Percentiles rank a stretch among this genome's conserved stretches.
Evolutionary conservation across 108 stramenopile genomes (phyloP).

Genomic region (Schizochytrium sp.): DNA sequence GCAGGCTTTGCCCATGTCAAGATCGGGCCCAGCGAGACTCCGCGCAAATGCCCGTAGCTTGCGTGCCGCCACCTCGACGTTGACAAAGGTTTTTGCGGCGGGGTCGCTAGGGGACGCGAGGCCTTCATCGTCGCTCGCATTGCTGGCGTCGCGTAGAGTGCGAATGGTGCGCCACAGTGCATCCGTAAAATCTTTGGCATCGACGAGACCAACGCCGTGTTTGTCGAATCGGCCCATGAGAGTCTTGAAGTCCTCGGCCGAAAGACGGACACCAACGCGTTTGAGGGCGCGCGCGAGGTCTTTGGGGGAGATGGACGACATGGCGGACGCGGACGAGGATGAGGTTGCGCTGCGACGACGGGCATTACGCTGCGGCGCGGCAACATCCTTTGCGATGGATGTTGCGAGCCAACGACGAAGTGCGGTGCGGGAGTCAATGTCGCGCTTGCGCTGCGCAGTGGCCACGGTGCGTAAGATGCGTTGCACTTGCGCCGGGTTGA

Average conservation of each 20-base stretch:
- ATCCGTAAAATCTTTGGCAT: background rate
- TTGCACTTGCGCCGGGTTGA: background rate
- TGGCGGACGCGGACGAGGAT: too few species aligned
- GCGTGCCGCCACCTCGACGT: background rate
- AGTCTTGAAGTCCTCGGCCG: background rate
- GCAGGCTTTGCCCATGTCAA: background rate
- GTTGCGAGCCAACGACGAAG: too few species aligned
- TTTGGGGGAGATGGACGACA: background rate
- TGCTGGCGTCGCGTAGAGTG: too few species aligned
- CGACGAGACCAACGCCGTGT: background rate
- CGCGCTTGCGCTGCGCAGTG: too few species aligned
- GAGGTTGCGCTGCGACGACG: too few species aligned
- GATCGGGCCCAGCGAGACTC: background rate
- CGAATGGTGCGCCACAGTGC: background rate
- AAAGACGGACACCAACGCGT: background rate
- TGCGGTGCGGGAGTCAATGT: too few species aligned
- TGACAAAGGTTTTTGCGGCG: background rate
- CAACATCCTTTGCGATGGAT: too few species aligned
- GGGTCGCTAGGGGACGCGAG: background rate
- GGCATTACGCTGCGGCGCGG: too few species aligned
- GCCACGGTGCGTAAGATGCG: background rate
- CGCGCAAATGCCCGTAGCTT: background rate
- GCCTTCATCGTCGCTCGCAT: too few species aligned
- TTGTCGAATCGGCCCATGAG: slow-evolving; percentile 9
- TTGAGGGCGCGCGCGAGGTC: background rate